Conservation (phyloP, 192 early-diverging fungal species). For the Backusella parvicylindrica region DNA sequence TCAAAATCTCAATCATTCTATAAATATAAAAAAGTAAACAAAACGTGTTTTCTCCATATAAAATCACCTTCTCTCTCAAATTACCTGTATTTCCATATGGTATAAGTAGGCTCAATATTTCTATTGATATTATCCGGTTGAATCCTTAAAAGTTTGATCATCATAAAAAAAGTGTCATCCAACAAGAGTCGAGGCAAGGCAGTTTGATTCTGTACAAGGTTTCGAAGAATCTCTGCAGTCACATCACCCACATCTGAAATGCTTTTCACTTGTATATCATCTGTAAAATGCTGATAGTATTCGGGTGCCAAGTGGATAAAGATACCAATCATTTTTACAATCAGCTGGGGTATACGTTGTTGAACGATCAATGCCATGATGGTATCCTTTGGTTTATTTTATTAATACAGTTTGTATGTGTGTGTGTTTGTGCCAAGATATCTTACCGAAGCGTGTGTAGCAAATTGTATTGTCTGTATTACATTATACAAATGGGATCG, state of each 20-base stretch:
- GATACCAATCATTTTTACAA: slow-evolving; percentile 31
- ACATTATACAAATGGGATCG: slow-evolving; percentile 35
- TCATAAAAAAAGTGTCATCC: slow-evolving; percentile 34
- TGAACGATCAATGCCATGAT: slow-evolving; percentile 28
- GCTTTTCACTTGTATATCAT: slow-evolving; percentile 11
- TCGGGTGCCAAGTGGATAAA: slow-evolving; percentile 32
- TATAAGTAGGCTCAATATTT: not conserved
- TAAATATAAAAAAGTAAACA: not conserved
- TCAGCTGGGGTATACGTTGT: slow-evolving; percentile 34
- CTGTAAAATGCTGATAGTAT: not conserved
- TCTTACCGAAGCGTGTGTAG: slow-evolving; percentile 47
- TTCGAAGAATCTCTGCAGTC: slow-evolving; percentile 25
- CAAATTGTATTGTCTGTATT: slow-evolving; percentile 38
- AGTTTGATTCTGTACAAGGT: slow-evolving; percentile 26
- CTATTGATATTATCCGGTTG: slow-evolving; percentile 9
- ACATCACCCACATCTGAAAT: slow-evolving; percentile 22
- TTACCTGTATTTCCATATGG: slow-evolving; percentile 35
- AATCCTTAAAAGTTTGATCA: slow-evolving; percentile 28
- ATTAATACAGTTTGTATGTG: not conserved
- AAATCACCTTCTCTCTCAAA: not conserved
- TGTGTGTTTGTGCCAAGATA: not conserved
- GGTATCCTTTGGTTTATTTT: slow-evolving; percentile 5
- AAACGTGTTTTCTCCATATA: not conserved
- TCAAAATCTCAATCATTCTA: slow-evolving; percentile 14
- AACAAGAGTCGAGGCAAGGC: slow-evolving; percentile 22